Percentiles rank a stretch among this genome's conserved stretches.
These are phyloP conservation scores for Citrus unshiu DNA, from an alignment of 345 rosid genomes.

Conservation along the genomic window DNA sequence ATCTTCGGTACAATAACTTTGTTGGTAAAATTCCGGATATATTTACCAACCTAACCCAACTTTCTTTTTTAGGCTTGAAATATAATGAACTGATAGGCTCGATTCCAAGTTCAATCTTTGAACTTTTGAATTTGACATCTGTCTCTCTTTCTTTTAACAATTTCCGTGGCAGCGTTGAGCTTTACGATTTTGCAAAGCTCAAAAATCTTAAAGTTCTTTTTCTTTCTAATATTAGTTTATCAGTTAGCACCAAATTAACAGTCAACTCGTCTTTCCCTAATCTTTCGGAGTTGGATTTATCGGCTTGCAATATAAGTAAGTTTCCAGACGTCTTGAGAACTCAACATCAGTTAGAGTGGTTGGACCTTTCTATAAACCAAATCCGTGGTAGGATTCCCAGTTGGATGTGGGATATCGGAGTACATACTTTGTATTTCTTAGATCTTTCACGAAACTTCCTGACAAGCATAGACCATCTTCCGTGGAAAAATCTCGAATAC, in stretches of 20 bases:
- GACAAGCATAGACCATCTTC: too few species aligned
- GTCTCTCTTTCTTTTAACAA: too few species aligned
- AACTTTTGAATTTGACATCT: background rate
- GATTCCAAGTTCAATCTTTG: background rate
- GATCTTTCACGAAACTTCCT: background rate
- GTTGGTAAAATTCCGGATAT: slow-evolving; percentile 19
- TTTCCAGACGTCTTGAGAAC: background rate
- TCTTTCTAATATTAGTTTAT: too few species aligned
- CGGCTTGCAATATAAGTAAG: background rate
- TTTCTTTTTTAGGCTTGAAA: fast-evolving
- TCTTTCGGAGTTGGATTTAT: background rate
- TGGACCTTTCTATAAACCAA: background rate
- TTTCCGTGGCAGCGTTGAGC: too few species aligned
- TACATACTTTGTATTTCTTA: fast-evolving
- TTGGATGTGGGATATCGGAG: background rate
- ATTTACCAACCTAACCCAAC: background rate
- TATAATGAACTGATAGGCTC: background rate
- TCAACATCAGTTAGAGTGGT: background rate
- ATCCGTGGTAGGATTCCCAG: too few species aligned
- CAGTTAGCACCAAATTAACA: too few species aligned
- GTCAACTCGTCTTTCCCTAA: background rate
- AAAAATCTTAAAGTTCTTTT: background rate
- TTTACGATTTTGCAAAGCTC: slow-evolving; percentile 5
- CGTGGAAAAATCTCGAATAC: background rate
- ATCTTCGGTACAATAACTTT: background rate